Conservation (phyloP, 805 yeast genomes). For the Zygotorulaspora chibaensis region DNA sequence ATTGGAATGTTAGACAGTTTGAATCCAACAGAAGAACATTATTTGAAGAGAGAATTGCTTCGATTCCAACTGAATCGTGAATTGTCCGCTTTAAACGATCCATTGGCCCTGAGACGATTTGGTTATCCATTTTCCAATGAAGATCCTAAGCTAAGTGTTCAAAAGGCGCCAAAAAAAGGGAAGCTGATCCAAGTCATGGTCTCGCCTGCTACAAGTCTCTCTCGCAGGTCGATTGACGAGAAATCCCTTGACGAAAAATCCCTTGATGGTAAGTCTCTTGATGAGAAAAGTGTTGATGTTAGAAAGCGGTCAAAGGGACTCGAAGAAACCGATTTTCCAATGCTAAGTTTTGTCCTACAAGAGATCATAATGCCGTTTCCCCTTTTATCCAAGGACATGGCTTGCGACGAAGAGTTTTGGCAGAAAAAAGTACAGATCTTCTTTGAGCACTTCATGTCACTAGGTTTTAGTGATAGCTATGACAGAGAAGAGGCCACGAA, state of each 20-base stretch:
- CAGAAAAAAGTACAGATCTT: conserved; percentile 72
- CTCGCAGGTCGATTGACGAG: neutral
- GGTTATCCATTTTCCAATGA: conserved; percentile 69
- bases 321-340: conserved; percentile 49
- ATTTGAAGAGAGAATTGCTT: conserved; percentile 76
- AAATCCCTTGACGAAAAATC: neutral
- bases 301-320: no score
- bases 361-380: conserved; percentile 70
- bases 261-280: neutral
- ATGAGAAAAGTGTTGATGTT: neutral
- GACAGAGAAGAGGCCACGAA: conserved; percentile 77
- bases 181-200: conserved; percentile 18
- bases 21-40: conserved; percentile 74
- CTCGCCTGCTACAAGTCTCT: neutral
- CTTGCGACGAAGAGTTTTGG: conserved; percentile 67
- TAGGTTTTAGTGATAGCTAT: conserved; percentile 65
- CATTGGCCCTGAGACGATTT: conserved; percentile 58
- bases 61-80: conserved; percentile 60
- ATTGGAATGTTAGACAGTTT: conserved; percentile 24
- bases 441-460: conserved; percentile 69
- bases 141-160: conserved; percentile 36
- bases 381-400: conserved; percentile 46
- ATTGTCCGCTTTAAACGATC: conserved; percentile 52
- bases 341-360: conserved; percentile 61
- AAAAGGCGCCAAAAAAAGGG: conserved; percentile 9